Base-by-base conservation (phyloP, 768 basidiomycete genomes). In the Leccinum fibrillosum region DNA sequence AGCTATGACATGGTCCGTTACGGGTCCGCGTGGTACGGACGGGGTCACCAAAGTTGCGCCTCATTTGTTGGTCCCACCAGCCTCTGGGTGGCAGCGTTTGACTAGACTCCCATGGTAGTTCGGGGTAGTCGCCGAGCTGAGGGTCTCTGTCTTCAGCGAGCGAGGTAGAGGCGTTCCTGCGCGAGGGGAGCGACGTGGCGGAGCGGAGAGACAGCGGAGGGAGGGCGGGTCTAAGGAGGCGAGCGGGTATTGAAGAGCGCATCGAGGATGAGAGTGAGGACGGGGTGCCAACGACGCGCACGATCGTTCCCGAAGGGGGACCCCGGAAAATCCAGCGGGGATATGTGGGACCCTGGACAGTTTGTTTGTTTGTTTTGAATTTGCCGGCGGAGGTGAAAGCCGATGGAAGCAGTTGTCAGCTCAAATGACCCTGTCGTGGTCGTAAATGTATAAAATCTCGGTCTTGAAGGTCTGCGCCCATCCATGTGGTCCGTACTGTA, bases 11-110 rank as follows among this genome's bases (percentile, higher is more conserved):
- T 37, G 51, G 37, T 32, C 28, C 57, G 44, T 32, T 13, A 5
- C 26, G 37, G 39, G 32, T 35, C 37, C 61, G 55, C 48, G 21
- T 47, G 53, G 58, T 13, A 72, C 82, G 62, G 64, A 92, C 92
- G 45, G 87, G 77, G 60, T 94, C 91, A 52, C 88, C 90, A 75
- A 86, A 86, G 69, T 94, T 92, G 55, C 91, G 82, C 61, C 92
- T 79, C 78, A 88, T 81, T 66, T 89, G 83, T 35, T 71, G 69
- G 69, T 94, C 92, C 68, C 86, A 80, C 91, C 90, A 94, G 47
- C 88, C 88, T 52, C 73, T 76, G 0, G 91, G 76, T 21, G 82
- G 76, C 11, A 86, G 80, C 9, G 78, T 76, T 65, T 92, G 89
- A 65, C 81, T 79, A 10, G 87, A 89, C 45, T 84, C 76, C 70